Base-by-base conservation (phyloP, 306 rosid species). In the Heteromeles arbutifolia region DNA sequence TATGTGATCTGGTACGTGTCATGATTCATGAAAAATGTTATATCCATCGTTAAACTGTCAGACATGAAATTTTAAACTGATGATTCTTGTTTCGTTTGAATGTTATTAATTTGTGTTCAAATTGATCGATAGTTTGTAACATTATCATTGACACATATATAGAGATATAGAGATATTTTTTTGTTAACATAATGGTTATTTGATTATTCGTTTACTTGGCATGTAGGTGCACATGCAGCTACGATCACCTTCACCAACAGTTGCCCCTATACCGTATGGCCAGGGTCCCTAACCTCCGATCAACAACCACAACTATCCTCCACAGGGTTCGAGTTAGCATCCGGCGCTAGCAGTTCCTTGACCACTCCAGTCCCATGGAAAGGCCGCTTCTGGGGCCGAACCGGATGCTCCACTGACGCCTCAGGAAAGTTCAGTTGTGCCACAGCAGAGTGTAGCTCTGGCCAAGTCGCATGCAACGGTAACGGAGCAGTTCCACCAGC, bases 191-290 rank as follows among this genome's bases (percentile, higher is more conserved):
- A 43, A 43, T 10, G 45, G 45, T 11, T 43, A 43, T 43, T 3
- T 43, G 13, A 43, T 43, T 43, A 43, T 11, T 43, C 13, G 13
- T 43, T 11, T 43, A 43, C 14, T 43, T 43, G 45, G 56, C 56
- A 48, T 53, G 81, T 76, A 85, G 88, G 87, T 53, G 82, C 53
- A 5, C 65, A 77, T 6, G 81, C 91, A 11, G 88, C 85, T 61
- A 61, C 65, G 21, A 61, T 61, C 31, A 25, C 65, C 24, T 63
- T 63, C 43, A 82, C 52, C 15, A 84, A 81, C 77, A 74, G 48
- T 4, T 84, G 88, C 64, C 1, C 53, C 1, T 65, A 79, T 45
- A 78, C 83, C 2, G 67, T 84, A 6, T 84, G 83, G 85, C 84
- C 84, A 26, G 86, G 79, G 65, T 72, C 82, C 74, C 70, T 75